Conservation (phyloP, 768 basidiomycete species). For the Hygrophoropsis aurantiaca region DNA sequence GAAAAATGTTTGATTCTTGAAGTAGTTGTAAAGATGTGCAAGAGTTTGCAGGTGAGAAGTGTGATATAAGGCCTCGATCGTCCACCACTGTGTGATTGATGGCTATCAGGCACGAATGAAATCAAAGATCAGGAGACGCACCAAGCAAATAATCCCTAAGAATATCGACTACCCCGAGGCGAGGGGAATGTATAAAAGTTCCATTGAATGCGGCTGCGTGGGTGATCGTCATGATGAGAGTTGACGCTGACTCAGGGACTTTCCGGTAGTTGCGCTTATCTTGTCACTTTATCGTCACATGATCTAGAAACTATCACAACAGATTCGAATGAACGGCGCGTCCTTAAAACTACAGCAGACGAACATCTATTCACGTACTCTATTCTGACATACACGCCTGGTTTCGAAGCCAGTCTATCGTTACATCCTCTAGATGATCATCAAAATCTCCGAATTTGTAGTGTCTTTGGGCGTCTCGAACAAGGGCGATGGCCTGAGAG, state of each 20-base stretch:
- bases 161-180: constrained; percentile 53
- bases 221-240: constrained; percentile 8
- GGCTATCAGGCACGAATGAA: not conserved
- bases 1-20: constrained; percentile 10
- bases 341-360: not conserved
- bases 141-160: constrained; percentile 58
- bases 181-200: constrained; percentile 57
- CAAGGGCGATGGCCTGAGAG: constrained; percentile 44
- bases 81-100: constrained; percentile 28
- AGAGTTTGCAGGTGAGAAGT: constrained; percentile 42
- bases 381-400: constrained; percentile 21
- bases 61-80: constrained; percentile 48
- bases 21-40: constrained; percentile 36
- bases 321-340: constrained; percentile 16
- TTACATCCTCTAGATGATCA: constrained; percentile 77
- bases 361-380: constrained; percentile 1
- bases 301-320: not conserved
- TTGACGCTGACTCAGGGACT: too few relatives aligned
- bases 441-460: constrained; percentile 76
- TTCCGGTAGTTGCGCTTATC: not conserved
- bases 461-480: constrained; percentile 51
- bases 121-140: constrained; percentile 16
- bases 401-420: constrained; percentile 49
- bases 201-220: constrained; percentile 38
- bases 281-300: not conserved